Percentiles rank a stretch among this genome's conserved stretches.
These are phyloP conservation scores for Diplogelasinospora grovesii DNA, from an alignment of 495 filamentous ascomycete genomes.

Conservation along the genomic window DNA sequence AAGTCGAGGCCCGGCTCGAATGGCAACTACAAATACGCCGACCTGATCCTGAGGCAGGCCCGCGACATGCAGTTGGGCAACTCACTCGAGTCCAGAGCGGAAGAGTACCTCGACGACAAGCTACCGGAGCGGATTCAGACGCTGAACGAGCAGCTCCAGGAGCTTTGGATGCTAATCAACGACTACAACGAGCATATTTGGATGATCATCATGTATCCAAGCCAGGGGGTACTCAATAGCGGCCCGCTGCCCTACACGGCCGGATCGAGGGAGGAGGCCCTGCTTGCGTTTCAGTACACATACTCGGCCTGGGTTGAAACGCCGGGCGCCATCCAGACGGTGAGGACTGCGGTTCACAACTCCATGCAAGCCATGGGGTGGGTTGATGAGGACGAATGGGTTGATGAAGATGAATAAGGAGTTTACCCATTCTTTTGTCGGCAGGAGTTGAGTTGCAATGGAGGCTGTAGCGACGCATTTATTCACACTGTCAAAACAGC, in stretches of 20 bases:
- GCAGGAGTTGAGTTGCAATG: too few species aligned
- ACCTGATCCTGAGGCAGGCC: conserved; percentile 1
- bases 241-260: not conserved
- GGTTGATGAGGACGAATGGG: too few species aligned
- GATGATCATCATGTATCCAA: conserved; percentile 7
- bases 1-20: not conserved
- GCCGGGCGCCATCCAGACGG: too few species aligned
- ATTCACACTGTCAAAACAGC: too few species aligned
- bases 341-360: too few species aligned
- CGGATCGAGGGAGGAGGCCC: conserved; percentile 7
- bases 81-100: conserved; percentile 2
- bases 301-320: conserved; percentile 12
- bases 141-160: not conserved
- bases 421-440: too few species aligned
- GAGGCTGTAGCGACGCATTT: too few species aligned
- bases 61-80: conserved; percentile 3
- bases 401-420: too few species aligned
- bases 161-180: not conserved
- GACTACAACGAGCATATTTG: conserved; percentile 3
- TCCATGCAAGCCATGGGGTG: too few species aligned
- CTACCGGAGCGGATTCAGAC: not conserved
- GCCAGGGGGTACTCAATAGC: not conserved
- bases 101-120: too few species aligned
- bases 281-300: conserved; percentile 7
- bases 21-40: too few species aligned